Base-by-base conservation (phyloP, 345 rosid genomes). In the Eucalyptus cloeziana region DNA sequence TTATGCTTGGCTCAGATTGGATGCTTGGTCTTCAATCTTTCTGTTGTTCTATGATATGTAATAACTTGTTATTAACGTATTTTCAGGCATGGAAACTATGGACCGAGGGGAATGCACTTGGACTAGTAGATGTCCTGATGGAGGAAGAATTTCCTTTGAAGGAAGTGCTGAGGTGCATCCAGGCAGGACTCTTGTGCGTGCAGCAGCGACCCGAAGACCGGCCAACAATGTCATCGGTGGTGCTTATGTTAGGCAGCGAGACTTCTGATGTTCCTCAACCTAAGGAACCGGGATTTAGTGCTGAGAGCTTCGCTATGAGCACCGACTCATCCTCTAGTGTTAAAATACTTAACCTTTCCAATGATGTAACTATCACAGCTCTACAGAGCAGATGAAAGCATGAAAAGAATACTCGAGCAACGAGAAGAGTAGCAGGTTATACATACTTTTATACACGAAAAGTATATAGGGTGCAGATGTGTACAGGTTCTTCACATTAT, bases 161-260 rank as follows among this genome's bases (percentile, higher is more conserved):
- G 3, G 94, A 94, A 85, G 89, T 90, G 5, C 27, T 45, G 45
- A 92, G 95, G 91, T 92, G 92, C 85, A 88, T 92, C 89, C 92
- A 92, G 37, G 71, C 91, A 30, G 94, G 94, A 15, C 90, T 93
- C 5, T 45, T 94, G 86, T 96, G 96, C 88, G 96, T 94, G 31
- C 96, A 95, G 88, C 92, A 94, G 87, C 86, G 86, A 3, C 86
- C 89, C 27, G 91, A 88, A 17, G 94, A 91, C 24, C 92, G 98
- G 88, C 97, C 99, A 49, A 91, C 93, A 13, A 95, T 94, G 95
- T 86, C 93, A 12, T 37, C 87, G 11, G 93, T 94, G 27, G 88
- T 94, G 22, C 86, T 91, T 22, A 94, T 97, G 97, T 89, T 97
- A 25, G 92, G 88, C 25, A 91, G 90, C 81, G 93, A 88, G 87